Base-by-base conservation (phyloP, 805 yeast species). In the Groenewaldozyma tartarivorans region DNA sequence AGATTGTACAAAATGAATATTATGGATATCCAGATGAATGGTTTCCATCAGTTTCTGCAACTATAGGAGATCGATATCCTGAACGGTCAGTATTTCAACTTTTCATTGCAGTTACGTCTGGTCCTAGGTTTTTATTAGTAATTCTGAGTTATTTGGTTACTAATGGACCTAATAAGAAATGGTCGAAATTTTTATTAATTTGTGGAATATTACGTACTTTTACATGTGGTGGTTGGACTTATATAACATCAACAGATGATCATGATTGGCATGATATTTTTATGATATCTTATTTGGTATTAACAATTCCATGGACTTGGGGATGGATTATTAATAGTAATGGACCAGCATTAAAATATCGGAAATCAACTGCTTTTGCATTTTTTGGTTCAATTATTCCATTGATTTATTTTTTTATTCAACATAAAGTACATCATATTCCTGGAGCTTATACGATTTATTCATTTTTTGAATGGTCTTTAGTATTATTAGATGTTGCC, bases 191-290 rank as follows among this genome's bases (percentile, higher is more conserved):
- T 7, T 51, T 61, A 40, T 51, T 48, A 47, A 68, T 46, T 71
- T 71, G 33, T 45, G 98, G 98, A n/a, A 45, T 83, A 2, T 40
- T 83, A n/a, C 76, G 98, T 61, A 92, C 98, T 0, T 73, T 92
- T 42, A 81, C 95, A 1, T 92, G 97, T 56, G 98, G 98, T 56
- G 97, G 97, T 9, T 92, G 97, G 96, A 95, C 94, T 5, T 92
- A 92, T 57, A 82, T 92, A 48, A 92, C 98, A 1, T 83, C 95
- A 4, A 86, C 96, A 1, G 98, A 92, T 60, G 96, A 92, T 58
- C 97, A 90, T 53, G 95, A 90, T 61, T 78, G 81, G 66, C 98
- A 92, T 59, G 97, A 92, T 56, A 76, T 92, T 33, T 90, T 90
- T 58, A 92, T 92, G 98, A 86, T 92, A 46, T 59, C 81, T 20